phyloP scores from a whole-genome alignment of 106 monocot genomes.

The Platanthera guangdongensis region DNA sequence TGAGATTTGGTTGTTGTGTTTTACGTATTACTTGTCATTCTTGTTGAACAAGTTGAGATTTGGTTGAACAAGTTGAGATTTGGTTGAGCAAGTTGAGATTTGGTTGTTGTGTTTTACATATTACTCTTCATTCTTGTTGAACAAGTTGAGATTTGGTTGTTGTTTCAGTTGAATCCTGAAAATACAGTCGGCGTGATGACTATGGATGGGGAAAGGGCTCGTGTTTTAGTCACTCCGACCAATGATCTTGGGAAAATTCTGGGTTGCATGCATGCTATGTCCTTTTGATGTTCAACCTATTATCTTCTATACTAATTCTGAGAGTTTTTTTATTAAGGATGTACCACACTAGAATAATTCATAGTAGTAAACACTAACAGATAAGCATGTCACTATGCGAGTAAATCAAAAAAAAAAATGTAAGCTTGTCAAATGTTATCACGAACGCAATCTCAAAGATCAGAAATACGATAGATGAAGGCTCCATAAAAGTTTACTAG shows the following conservation, averaged over 20 bases:
- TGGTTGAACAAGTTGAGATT: constrained; percentile 30
- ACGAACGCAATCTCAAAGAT: too few species aligned
- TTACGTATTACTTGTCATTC: not conserved
- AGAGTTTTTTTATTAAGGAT: not conserved
- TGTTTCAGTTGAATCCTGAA: too few species aligned
- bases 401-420: too few species aligned
- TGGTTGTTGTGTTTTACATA: constrained; percentile 87
- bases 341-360: too few species aligned
- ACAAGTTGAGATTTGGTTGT: constrained; percentile 32
- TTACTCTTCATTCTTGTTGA: too few species aligned
- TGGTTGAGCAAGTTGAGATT: constrained; percentile 64
- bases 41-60: constrained; percentile 39
- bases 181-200: too few species aligned
- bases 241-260: constrained; percentile 93
- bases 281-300: not conserved
- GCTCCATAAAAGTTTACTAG: too few species aligned
- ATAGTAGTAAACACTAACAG: too few species aligned
- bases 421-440: too few species aligned
- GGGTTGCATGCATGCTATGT: constrained; percentile 84
- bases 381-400: too few species aligned
- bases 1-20: too few species aligned
- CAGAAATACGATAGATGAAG: too few species aligned
- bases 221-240: constrained; percentile 89
- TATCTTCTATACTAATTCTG: not conserved
- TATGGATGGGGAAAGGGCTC: constrained; percentile 57